These are phyloP conservation scores for Thelonectria rubi DNA, from an alignment of 2,329 filamentous ascomycete species.

Conservation along the genomic window DNA sequence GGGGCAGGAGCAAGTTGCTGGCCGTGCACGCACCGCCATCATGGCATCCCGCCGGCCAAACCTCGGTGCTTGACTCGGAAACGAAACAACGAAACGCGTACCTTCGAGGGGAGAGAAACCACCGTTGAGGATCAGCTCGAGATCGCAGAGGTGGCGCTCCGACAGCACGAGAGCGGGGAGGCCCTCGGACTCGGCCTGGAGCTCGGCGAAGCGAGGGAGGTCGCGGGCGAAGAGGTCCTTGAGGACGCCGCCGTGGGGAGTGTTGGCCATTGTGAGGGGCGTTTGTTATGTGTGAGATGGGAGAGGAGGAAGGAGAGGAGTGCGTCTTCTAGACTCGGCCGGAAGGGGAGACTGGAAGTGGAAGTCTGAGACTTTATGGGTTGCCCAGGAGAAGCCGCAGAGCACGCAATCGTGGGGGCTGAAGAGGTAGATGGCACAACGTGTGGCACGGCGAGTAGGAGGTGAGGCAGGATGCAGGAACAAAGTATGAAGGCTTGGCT, in stretches of 20 bases:
- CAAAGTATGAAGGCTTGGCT: background rate
- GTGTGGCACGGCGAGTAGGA: conserved; percentile 25
- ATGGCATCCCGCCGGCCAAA: conserved; percentile 29
- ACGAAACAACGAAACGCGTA: conserved; percentile 49
- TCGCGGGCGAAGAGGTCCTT: conserved; percentile 98
- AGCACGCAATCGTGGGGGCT: conserved; percentile 48
- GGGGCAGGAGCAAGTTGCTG: conserved; percentile 23
- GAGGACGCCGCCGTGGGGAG: conserved; percentile 89
- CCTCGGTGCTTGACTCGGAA: conserved; percentile 22
- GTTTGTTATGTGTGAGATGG: conserved; percentile 12
- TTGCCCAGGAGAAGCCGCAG: conserved; percentile 27
- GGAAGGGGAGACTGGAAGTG: conserved; percentile 7
- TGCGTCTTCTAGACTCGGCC: conserved; percentile 19
- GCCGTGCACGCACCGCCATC: conserved; percentile 15
- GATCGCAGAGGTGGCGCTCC: conserved; percentile 96
- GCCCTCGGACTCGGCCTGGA: conserved; percentile 83
- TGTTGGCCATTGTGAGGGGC: conserved; percentile 66
- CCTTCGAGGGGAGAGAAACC: conserved; percentile 98
- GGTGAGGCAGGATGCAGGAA: conserved; percentile 9
- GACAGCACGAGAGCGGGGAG: conserved; percentile 85
- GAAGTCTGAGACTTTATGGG: conserved; percentile 22
- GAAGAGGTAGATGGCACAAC: conserved; percentile 31
- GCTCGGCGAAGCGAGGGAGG: conserved; percentile 80
- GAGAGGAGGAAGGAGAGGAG: conserved; percentile 1
- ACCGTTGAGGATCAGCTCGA: conserved; percentile 96